Evolutionary conservation across 352 stramenopile species (phyloP).

Genomic region (Ophiocytium majus): DNA sequence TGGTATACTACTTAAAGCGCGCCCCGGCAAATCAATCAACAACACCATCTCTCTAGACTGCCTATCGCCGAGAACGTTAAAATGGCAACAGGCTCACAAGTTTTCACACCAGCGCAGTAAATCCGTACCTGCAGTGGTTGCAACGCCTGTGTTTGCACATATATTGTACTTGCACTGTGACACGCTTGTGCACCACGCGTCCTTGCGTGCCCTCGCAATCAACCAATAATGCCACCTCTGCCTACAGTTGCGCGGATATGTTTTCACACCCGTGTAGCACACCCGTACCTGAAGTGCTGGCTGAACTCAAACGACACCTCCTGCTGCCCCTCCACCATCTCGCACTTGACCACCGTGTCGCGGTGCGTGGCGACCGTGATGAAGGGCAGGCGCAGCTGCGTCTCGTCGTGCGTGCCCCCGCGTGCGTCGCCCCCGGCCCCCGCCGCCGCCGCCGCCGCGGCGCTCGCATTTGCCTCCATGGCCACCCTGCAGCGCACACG

Average conservation of each 20-base stretch:
- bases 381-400: not conserved
- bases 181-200: not conserved
- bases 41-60: too few relatives aligned
- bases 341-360: slow-evolving; percentile 17
- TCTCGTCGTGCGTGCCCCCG: slow-evolving; percentile 66
- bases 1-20: too few relatives aligned
- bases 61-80: too few relatives aligned
- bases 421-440: slow-evolving; percentile 65
- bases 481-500: not conserved
- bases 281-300: slow-evolving; percentile 1
- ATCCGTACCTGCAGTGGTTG: not conserved
- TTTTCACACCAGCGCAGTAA: not conserved
- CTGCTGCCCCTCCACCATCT: slow-evolving; percentile 11
- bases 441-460: not conserved
- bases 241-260: too few relatives aligned
- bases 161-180: not conserved
- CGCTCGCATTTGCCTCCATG: not conserved
- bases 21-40: too few relatives aligned
- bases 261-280: not conserved
- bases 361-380: not conserved
- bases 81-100: too few relatives aligned
- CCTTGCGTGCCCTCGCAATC: not conserved
- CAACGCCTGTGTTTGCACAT: not conserved
- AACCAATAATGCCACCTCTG: too few relatives aligned
- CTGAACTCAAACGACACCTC: slow-evolving; percentile 18